phyloP scores from a whole-genome alignment of 2,329 filamentous ascomycete species.

The Sordariomycetes sp. region DNA sequence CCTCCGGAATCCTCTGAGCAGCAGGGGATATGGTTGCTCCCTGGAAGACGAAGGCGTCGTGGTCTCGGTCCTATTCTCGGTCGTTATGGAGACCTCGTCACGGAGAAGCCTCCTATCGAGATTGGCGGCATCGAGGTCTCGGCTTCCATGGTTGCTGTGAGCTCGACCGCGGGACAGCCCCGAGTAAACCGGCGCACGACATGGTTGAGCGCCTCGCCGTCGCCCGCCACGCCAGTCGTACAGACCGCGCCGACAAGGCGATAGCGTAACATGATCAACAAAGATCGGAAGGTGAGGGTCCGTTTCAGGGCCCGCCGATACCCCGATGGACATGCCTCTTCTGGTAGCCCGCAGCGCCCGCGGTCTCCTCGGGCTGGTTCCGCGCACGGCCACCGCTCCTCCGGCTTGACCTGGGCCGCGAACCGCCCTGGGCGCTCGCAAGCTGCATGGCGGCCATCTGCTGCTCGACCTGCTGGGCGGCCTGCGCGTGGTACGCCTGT shows the following conservation, averaged over 20 bases:
- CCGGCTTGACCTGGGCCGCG: constrained; percentile 1
- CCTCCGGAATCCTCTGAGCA: neutral
- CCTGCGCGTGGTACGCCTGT: neutral
- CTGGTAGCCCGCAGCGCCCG: neutral
- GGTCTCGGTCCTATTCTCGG: neutral
- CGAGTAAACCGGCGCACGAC: neutral
- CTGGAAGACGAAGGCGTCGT: neutral
- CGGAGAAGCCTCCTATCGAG: neutral
- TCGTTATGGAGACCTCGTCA: neutral
- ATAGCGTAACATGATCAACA: neutral
- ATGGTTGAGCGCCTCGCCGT: neutral
- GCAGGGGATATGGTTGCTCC: neutral
- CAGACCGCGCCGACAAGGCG: neutral
- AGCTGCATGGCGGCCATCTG: constrained; percentile 2
- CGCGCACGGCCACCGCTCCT: neutral
- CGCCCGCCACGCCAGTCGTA: neutral
- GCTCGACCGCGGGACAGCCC: neutral
- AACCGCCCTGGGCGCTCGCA: neutral
- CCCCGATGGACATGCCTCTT: neutral
- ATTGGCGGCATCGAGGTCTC: neutral
- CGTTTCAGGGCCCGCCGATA: constrained; percentile 1
- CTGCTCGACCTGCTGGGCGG: constrained; percentile 2
- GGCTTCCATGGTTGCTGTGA: neutral
- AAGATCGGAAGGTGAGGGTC: neutral
- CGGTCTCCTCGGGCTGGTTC: neutral